These are phyloP conservation scores for Trifolium repens DNA, from an alignment of 306 rosid species.

Conservation along the genomic window DNA sequence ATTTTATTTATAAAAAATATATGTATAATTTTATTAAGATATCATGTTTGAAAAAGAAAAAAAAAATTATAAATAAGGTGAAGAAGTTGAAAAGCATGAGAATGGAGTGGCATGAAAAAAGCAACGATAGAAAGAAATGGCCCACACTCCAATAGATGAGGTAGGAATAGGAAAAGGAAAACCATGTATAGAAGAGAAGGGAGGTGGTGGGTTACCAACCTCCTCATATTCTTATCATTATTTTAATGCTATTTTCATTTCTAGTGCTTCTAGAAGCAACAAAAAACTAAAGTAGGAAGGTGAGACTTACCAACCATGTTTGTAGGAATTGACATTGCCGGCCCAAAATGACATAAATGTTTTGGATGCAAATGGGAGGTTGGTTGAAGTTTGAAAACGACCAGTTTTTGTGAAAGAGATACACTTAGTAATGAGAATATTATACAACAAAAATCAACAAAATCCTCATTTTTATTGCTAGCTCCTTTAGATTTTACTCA, in stretches of 20 bases:
- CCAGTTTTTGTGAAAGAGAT: background rate
- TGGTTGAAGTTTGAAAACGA: constrained; percentile 45
- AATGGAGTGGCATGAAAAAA: constrained; percentile 28
- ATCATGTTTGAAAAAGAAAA: too few species aligned
- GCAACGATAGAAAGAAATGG: constrained; percentile 25
- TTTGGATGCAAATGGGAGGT: constrained; percentile 15
- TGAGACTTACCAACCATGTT: constrained; percentile 52
- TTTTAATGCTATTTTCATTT: constrained; percentile 10
- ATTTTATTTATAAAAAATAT: too few species aligned
- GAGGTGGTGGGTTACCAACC: constrained; percentile 52
- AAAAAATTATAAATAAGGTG: background rate
- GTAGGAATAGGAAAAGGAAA: constrained; percentile 39
- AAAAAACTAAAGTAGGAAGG: constrained; percentile 38
- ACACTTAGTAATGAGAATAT: background rate
- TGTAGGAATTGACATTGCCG: constrained; percentile 35
- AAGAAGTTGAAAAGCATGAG: constrained; percentile 35
- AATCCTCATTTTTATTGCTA: too few species aligned
- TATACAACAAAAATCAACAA: background rate
- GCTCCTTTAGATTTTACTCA: too few species aligned
- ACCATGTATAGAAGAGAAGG: constrained; percentile 9
- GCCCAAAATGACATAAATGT: constrained; percentile 39
- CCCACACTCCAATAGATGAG: constrained; percentile 38
- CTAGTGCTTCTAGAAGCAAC: constrained; percentile 40
- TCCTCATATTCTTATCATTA: constrained; percentile 26
- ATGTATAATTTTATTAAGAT: too few species aligned